Base-by-base conservation (phyloP, 805 yeast species). In the Candida argentea region DNA sequence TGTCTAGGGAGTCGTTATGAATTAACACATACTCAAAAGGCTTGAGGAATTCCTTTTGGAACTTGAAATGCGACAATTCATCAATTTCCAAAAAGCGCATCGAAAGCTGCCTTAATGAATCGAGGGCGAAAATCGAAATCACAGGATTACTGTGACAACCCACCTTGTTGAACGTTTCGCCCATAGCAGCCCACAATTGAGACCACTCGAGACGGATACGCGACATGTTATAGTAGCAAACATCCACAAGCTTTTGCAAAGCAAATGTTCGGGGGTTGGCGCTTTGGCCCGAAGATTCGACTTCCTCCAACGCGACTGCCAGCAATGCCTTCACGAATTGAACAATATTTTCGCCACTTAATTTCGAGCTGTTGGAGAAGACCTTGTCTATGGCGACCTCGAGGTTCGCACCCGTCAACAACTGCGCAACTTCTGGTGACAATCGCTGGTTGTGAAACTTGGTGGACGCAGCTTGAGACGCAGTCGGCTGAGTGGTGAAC, bases 161-260 rank as follows among this genome's bases (percentile, higher is more conserved):
- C 38, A 86, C 87, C 26, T 65, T 70, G 39, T 84, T 83, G 58
- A 91, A 91, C 24, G 83, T 82, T 33, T 72, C 82, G 10, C 94
- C 95, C 82, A 91, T 82, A 6, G 83, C 80, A 10, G 81, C 72
- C 99, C 99, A 91, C 34, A 91, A 65, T 30, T 84, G 89, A 5
- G 94, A 74, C 96, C 98, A 91, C 55, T 93, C 95, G 36, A 91
- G 76, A 52, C 95, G 74, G 43, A 91, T 87, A 61, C 98, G 81
- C 28, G 76, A 76, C 96, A 91, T 91, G 51, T 93, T 93, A 61
- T 93, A 91, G 54, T 91, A 89, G 55, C 96, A 89, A 24, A 91
- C 94, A 55, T 93, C 98, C 29, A 91, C 94, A 67, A 91, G 82
- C 49, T 91, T 91, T 48, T 86, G 97, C 37, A 91, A 59, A 0